These are phyloP conservation scores for Zoysia japonica DNA, from an alignment of 176 grass and related monocot species.

Conservation along the genomic window DNA sequence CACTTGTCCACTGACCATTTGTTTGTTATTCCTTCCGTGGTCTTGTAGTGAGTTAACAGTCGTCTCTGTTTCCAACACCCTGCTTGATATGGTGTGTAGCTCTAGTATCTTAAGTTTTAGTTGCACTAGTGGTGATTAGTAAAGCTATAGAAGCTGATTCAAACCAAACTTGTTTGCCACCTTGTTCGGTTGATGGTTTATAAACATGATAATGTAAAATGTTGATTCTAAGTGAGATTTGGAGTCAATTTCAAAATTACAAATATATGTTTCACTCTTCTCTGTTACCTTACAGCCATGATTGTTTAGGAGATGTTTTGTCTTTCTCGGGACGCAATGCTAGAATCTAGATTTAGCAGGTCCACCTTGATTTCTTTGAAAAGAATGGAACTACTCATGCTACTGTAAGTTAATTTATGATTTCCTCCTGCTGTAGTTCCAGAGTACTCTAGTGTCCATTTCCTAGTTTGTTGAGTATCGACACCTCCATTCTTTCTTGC, in stretches of 20 bases:
- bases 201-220: constrained; percentile 3
- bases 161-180: neutral
- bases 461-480: too few relatives aligned
- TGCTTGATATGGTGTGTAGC: neutral
- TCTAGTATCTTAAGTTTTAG: too few relatives aligned
- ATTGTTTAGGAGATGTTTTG: constrained; percentile 8
- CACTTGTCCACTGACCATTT: constrained; percentile 42
- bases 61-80: constrained; percentile 10
- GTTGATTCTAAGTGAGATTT: neutral
- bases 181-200: neutral
- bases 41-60: constrained; percentile 16
- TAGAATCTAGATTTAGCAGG: neutral
- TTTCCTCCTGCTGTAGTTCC: neutral
- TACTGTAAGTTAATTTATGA: neutral
- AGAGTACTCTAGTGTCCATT: too few relatives aligned
- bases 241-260: neutral
- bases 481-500: too few relatives aligned
- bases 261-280: neutral
- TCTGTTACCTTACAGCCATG: neutral
- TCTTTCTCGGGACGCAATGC: neutral
- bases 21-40: constrained; percentile 29
- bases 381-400: constrained; percentile 3
- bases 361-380: constrained; percentile 5
- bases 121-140: too few relatives aligned
- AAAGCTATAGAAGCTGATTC: neutral